These are phyloP conservation scores for Fusarium dlaminii DNA, from an alignment of 2,329 filamentous ascomycete genomes.

Conservation along the genomic window DNA sequence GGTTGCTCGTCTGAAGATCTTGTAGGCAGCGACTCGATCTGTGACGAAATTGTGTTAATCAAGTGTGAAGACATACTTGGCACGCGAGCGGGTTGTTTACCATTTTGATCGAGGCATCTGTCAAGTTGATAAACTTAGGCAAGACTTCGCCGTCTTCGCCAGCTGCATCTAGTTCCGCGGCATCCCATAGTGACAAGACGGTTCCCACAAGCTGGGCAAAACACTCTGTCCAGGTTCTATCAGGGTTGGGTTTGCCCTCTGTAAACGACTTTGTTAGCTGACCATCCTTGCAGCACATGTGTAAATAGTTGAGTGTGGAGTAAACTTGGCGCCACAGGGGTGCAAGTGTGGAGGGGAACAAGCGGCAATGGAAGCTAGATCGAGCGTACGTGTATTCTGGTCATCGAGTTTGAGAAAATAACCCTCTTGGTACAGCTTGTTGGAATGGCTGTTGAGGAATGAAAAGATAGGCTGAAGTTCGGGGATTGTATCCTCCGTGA, in stretches of 20 bases:
- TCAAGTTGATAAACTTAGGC: slow-evolving; percentile 94
- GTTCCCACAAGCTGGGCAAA: slow-evolving; percentile 97
- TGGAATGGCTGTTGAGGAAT: slow-evolving; percentile 92
- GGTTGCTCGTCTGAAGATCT: slow-evolving; percentile 79
- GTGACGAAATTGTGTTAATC: slow-evolving; percentile 28
- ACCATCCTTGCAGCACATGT: slow-evolving; percentile 14
- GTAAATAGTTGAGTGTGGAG: slow-evolving; percentile 13
- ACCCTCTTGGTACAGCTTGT: slow-evolving; percentile 97
- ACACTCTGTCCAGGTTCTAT: slow-evolving; percentile 94
- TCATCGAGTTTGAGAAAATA: slow-evolving; percentile 98
- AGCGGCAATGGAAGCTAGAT: slow-evolving; percentile 39
- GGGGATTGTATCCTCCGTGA: slow-evolving; percentile 84
- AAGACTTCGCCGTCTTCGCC: slow-evolving; percentile 86
- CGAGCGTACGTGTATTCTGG: slow-evolving; percentile 81
- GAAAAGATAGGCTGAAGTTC: slow-evolving; percentile 95
- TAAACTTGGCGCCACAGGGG: slow-evolving; percentile 19
- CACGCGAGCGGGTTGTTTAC: slow-evolving; percentile 58
- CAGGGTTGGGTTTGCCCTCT: slow-evolving; percentile 88
- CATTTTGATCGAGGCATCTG: slow-evolving; percentile 98
- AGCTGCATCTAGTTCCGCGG: slow-evolving; percentile 86
- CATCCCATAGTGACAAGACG: slow-evolving; percentile 95
- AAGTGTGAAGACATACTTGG: not conserved
- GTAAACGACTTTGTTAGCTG: slow-evolving; percentile 36
- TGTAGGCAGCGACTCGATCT: slow-evolving; percentile 92
- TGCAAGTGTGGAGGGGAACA: slow-evolving; percentile 8